Conservation (phyloP, 768 basidiomycete genomes). For the Mycena galopus region DNA sequence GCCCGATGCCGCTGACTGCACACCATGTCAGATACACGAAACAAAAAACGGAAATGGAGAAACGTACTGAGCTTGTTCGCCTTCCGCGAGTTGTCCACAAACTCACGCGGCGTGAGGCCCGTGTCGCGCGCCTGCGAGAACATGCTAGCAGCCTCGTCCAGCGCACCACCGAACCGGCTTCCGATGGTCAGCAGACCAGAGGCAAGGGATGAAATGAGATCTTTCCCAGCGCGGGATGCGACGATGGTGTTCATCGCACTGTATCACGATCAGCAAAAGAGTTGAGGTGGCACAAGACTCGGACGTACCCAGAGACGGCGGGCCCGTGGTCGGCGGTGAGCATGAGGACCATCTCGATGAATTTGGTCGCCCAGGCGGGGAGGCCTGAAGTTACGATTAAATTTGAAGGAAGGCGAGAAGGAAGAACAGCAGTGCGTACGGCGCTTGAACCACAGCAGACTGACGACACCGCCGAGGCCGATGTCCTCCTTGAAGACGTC, state of each 20-base stretch:
- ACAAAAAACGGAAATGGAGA: slow-evolving; percentile 11
- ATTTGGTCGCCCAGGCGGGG: slow-evolving; percentile 95
- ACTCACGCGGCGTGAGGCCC: slow-evolving; percentile 96
- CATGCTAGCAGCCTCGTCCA: slow-evolving; percentile 97
- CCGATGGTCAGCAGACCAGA: slow-evolving; percentile 98
- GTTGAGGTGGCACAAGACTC: slow-evolving; percentile 32
- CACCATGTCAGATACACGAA: background rate
- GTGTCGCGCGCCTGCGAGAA: slow-evolving; percentile 93
- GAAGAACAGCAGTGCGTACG: slow-evolving; percentile 55
- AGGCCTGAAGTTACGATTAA: slow-evolving; percentile 56
- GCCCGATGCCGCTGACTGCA: slow-evolving; percentile 95
- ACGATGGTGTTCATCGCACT: slow-evolving; percentile 99
- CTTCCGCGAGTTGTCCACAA: slow-evolving; percentile 94
- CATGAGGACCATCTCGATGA: slow-evolving; percentile 99
- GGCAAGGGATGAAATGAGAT: slow-evolving; percentile 95
- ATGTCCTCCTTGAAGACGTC: slow-evolving; percentile 99
- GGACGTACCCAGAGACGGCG: slow-evolving; percentile 82
- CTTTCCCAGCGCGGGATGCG: slow-evolving; percentile 98
- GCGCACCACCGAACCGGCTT: slow-evolving; percentile 97
- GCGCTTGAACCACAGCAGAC: slow-evolving; percentile 98
- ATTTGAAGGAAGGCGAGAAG: background rate
- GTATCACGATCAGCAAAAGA: background rate
- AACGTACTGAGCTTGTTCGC: slow-evolving; percentile 91
- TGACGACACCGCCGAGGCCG: slow-evolving; percentile 96
- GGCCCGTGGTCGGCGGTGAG: slow-evolving; percentile 99